Evolutionary conservation across 176 grass and related monocot genomes (phyloP).

Genomic region (Chloris gayana): DNA sequence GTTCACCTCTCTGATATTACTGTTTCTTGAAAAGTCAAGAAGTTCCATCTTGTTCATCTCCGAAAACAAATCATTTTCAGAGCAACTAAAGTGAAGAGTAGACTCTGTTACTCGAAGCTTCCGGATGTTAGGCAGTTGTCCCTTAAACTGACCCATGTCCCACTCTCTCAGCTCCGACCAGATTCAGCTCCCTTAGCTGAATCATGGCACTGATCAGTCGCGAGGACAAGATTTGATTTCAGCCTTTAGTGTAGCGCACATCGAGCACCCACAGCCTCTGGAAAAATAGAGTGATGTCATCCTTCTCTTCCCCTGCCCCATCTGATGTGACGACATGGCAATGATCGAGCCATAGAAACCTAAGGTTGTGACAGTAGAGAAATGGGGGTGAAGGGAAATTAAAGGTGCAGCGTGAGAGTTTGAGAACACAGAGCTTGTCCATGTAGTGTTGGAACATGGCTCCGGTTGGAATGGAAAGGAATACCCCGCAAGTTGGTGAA

Average conservation of each 20-base stretch:
- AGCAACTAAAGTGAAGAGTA: neutral
- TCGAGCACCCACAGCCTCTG: neutral
- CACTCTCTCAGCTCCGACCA: neutral
- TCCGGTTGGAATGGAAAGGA: accelerated
- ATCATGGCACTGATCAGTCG: neutral
- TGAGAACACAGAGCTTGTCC: neutral
- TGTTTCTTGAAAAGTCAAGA: neutral
- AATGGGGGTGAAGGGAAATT: slow-evolving; percentile 21
- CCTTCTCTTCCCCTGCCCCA: neutral
- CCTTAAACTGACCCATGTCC: neutral
- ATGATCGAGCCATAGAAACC: slow-evolving; percentile 6
- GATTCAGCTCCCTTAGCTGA: neutral
- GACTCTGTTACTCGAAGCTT: slow-evolving; percentile 25
- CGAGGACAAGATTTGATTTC: neutral
- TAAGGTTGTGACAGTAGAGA: neutral
- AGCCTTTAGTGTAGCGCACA: neutral
- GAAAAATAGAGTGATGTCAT: neutral
- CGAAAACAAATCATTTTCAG: neutral
- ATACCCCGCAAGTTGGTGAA: neutral
- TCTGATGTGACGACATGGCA: neutral
- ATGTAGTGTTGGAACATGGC: neutral
- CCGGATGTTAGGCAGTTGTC: neutral
- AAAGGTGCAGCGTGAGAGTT: neutral
- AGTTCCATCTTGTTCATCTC: neutral
- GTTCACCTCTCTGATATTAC: accelerated